A percentile compares a stretch with the other conserved stretches of the same genome.
Evolutionary conservation across 768 basidiomycete genomes (phyloP).

Genomic region (Astraeus odoratus): DNA sequence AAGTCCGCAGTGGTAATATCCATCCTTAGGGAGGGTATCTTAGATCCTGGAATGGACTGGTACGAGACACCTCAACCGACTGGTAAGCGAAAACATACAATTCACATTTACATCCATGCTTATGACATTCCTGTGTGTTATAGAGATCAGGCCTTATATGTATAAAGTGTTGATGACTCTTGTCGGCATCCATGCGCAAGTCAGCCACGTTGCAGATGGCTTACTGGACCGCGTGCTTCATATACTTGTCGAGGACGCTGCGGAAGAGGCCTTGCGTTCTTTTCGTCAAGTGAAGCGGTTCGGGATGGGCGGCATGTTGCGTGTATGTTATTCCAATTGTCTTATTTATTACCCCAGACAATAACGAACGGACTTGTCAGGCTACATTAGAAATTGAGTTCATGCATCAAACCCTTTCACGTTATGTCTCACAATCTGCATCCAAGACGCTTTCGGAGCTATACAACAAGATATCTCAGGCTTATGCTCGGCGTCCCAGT

Average conservation of each 20-base stretch:
- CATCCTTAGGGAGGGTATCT: conserved; percentile 73
- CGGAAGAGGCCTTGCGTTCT: conserved; percentile 74
- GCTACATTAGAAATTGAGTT: conserved; percentile 99
- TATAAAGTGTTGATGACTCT: conserved; percentile 82
- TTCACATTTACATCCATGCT: neutral
- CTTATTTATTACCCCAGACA: neutral
- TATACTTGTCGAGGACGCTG: conserved; percentile 74
- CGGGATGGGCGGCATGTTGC: conserved; percentile 98
- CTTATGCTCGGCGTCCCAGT: conserved; percentile 79
- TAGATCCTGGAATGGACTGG: conserved; percentile 85
- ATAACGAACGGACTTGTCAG: conserved; percentile 33
- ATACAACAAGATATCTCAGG: conserved; percentile 91
- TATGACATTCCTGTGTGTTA: conserved; percentile 3
- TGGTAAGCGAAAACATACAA: conserved; percentile 37
- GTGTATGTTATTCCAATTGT: conserved; percentile 45
- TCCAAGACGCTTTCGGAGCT: conserved; percentile 83
- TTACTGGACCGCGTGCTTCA: conserved; percentile 80
- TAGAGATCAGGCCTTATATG: conserved; percentile 94
- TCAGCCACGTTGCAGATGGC: conserved; percentile 70
- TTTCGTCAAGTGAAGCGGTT: conserved; percentile 88
- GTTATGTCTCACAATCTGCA: conserved; percentile 77
- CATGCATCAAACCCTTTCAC: conserved; percentile 90
- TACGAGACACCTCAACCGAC: conserved; percentile 88
- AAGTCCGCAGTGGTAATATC: conserved; percentile 62
- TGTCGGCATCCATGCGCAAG: conserved; percentile 88